Percentiles rank a stretch among this genome's conserved stretches.
Conservation (phyloP, 2,329 filamentous ascomycete genomes). For the Aspergillus brasiliensis region DNA sequence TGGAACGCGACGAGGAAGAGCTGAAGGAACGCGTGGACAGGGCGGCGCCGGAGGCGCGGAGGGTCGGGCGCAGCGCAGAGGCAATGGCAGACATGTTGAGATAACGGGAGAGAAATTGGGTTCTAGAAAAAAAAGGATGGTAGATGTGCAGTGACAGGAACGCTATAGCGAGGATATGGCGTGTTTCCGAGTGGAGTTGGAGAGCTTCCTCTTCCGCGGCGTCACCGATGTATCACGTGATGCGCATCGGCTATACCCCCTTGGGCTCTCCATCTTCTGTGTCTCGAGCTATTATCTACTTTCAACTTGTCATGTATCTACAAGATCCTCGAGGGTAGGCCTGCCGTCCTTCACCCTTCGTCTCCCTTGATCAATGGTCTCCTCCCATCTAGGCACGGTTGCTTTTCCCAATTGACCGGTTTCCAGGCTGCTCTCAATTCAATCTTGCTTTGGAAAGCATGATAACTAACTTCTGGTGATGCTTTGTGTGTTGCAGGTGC, state of each 20-base stretch:
- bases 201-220: neutral
- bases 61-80: conserved; percentile 55
- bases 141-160: neutral
- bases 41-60: conserved; percentile 47
- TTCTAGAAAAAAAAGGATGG: neutral
- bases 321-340: too few species aligned
- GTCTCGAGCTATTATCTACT: neutral
- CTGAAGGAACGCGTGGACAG: conserved; percentile 70
- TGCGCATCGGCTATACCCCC: neutral
- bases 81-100: conserved; percentile 48
- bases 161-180: neutral
- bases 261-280: neutral
- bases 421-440: neutral
- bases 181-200: neutral
- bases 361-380: too few species aligned
- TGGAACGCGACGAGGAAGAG: conserved; percentile 59
- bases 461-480: neutral
- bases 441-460: neutral
- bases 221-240: neutral
- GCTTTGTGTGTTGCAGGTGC: conserved; percentile 2
- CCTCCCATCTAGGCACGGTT: too few species aligned
- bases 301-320: neutral
- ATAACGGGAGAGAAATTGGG: neutral
- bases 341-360: neutral
- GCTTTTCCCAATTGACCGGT: too few species aligned